Evolutionary conservation across 257 asterid genomes (phyloP), one percentile per base, ranked within the genome.

Genomic region (Salvia hispanica): DNA sequence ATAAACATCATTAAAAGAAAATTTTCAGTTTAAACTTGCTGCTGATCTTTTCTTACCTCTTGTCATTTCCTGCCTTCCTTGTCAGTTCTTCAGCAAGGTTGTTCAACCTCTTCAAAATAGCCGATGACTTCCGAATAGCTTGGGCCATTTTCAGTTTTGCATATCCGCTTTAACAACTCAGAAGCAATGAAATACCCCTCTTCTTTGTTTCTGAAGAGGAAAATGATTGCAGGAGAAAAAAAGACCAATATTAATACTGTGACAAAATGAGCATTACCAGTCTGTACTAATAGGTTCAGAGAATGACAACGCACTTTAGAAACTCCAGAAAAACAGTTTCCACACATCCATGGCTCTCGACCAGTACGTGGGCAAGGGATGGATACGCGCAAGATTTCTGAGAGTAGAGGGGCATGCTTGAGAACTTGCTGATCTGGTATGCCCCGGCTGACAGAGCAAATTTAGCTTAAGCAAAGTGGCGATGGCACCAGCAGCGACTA

Each of bases 371-470:
- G 6, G 78, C 70, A 62, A 88, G 83, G 70, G 81, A 86, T 40
- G 96, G 95, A 76, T 85, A 87, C 88, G 86, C 34, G 99, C 83
- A 52, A 94, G 95, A 71, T 91, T 94, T 82, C 92, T 75, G 14
- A 94, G 95, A 67, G 97, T 94, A 34, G 95, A 88, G 47, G 81
- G 44, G 95, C 89, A 68, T 87, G 95, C 76, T 91, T 94, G 5
- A 91, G 83, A 62, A 94, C 82, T 81, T 91, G 91, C 46, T 94
- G 99, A 79, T 94, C 99, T 1, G 99, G 99, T 70, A 88, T 80
- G 78, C 99, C 91, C 28, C 96, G 81, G 83, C 97, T 94, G 25
- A 94, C 86, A 21, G 99, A 94, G 51, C 85, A 81, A 58, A 94
- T 81, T n/a, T 63, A 84, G 70, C 82, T 83, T 85, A 71, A 86